phyloP scores from a whole-genome alignment of 2,329 filamentous ascomycete genomes.

The Gremmenia infestans region DNA sequence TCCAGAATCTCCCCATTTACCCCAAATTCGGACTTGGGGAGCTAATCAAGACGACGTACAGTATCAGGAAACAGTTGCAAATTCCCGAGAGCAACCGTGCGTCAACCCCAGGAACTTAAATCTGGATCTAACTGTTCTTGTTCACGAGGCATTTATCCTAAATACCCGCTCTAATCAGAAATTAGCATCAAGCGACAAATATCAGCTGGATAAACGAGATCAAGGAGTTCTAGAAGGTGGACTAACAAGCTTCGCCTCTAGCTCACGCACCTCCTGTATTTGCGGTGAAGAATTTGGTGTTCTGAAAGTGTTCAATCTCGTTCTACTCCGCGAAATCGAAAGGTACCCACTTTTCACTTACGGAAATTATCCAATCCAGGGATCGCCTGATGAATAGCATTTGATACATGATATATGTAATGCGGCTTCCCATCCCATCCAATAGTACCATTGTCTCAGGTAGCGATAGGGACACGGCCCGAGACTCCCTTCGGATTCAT shows the following conservation, averaged over 20 bases:
- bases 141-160: background rate
- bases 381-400: background rate
- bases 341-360: background rate
- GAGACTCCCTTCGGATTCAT: too few species aligned
- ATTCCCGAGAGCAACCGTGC: background rate
- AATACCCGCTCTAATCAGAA: background rate
- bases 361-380: background rate
- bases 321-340: background rate
- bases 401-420: background rate
- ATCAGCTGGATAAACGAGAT: background rate
- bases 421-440: background rate
- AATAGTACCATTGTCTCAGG: background rate
- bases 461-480: background rate
- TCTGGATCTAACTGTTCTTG: background rate
- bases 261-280: background rate
- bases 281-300: background rate
- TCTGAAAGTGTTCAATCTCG: background rate
- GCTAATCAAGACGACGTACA: background rate
- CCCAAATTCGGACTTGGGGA: constrained; percentile 3
- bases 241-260: background rate
- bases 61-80: background rate
- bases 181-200: background rate
- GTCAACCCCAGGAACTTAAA: background rate
- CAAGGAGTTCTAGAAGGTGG: background rate
- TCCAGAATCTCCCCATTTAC: constrained; percentile 9